Evolutionary conservation across 345 rosid species (phyloP).

Genomic region (Salix suchowensis): DNA sequence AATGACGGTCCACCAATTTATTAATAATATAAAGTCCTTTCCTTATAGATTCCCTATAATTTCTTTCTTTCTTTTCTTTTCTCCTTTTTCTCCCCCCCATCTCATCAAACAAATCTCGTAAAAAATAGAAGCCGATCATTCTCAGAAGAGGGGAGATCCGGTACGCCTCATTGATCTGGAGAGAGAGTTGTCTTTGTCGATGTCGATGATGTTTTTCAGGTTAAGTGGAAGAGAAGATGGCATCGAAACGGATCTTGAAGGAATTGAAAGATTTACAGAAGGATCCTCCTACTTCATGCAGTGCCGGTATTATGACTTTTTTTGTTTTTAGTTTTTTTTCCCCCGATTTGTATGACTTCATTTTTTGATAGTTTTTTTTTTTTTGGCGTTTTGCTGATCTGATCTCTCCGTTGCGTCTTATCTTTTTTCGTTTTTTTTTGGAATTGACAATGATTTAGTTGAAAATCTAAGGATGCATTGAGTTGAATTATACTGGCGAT

Average conservation of each 20-base stretch:
- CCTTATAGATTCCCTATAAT: constrained; percentile 11
- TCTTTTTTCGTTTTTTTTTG: background rate
- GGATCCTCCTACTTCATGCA: constrained; percentile 30
- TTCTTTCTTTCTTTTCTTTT: background rate
- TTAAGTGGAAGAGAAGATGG: constrained; percentile 9
- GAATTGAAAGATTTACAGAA: constrained; percentile 29
- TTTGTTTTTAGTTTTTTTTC: background rate
- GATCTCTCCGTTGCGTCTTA: background rate
- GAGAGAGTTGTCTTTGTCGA: background rate
- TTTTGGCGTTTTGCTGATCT: background rate
- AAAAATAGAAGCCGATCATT: background rate
- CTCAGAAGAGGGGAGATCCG: background rate
- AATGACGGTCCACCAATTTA: constrained; percentile 12
- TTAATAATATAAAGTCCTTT: constrained; percentile 12
- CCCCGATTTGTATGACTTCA: background rate
- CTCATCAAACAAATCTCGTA: background rate
- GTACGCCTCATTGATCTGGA: background rate
- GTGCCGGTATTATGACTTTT: constrained; percentile 14
- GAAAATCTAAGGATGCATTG: background rate
- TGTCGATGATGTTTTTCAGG: background rate
- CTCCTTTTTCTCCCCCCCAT: background rate
- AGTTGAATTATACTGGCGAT: background rate
- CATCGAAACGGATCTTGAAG: constrained; percentile 27
- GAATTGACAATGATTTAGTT: background rate
- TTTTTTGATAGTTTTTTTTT: background rate